These are phyloP conservation scores for Tulasnella sp. DNA, from an alignment of 768 basidiomycete genomes.

Conservation along the genomic window DNA sequence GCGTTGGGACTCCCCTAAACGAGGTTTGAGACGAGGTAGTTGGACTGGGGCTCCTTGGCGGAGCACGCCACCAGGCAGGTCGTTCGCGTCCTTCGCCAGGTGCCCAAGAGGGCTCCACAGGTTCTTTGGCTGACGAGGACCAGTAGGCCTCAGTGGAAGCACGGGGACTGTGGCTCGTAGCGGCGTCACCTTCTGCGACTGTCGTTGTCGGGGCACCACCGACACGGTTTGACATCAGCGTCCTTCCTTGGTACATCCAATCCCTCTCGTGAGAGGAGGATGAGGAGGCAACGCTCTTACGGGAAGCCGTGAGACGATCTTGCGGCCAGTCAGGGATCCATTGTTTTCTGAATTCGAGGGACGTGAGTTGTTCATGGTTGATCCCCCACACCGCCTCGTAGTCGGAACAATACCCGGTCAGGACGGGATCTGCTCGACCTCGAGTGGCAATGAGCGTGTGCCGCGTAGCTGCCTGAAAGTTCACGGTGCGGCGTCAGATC, in stretches of 20 bases:
- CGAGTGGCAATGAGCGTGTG: constrained; percentile 5
- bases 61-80: background rate
- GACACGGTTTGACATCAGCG: background rate
- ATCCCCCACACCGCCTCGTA: constrained; percentile 20
- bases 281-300: background rate
- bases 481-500: background rate
- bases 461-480: background rate
- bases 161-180: background rate
- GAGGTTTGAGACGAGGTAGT: background rate
- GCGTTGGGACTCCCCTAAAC: background rate
- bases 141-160: constrained; percentile 7
- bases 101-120: background rate
- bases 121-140: constrained; percentile 4
- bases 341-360: constrained; percentile 19
- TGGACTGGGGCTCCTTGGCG: background rate
- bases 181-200: background rate
- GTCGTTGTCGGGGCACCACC: background rate
- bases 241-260: background rate
- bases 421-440: background rate
- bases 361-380: constrained; percentile 16
- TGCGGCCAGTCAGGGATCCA: constrained; percentile 14
- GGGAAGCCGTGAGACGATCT: constrained; percentile 8
- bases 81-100: background rate
- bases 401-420: constrained; percentile 17
- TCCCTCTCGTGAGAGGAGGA: constrained; percentile 1